Evolutionary conservation across 768 basidiomycete species (phyloP).

Genomic region (Pleurotus ostreatus): DNA sequence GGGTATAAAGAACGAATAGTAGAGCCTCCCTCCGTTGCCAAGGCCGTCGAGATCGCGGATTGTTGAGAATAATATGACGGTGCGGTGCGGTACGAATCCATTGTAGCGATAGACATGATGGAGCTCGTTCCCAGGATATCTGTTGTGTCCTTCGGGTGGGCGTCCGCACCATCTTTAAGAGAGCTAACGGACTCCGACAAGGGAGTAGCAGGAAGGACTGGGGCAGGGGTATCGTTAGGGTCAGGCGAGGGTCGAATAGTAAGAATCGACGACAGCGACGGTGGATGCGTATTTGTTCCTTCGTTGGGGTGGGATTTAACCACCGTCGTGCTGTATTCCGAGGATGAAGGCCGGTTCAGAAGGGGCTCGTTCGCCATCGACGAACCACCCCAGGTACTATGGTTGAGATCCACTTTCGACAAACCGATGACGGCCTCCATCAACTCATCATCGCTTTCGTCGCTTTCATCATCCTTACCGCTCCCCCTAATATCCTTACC

Average conservation of each 20-base stretch:
- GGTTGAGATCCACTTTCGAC: conserved; percentile 43
- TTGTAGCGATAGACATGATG: conserved; percentile 50
- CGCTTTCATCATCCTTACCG: conserved; percentile 52
- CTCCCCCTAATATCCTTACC: conserved; percentile 52
- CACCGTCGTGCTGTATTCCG: conserved; percentile 70
- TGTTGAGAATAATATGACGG: conserved; percentile 24
- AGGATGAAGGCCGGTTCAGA: conserved; percentile 36
- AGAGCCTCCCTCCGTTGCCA: conserved; percentile 76
- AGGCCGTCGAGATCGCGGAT: conserved; percentile 49
- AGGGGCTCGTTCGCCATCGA: conserved; percentile 48
- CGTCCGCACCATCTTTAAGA: conserved; percentile 16
- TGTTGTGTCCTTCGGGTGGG: conserved; percentile 24
- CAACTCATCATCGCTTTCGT: conserved; percentile 58
- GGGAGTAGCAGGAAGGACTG: conserved; percentile 32
- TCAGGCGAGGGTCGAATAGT: conserved; percentile 59
- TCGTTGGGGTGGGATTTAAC: conserved; percentile 44
- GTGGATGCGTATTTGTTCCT: conserved; percentile 34
- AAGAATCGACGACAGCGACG: conserved; percentile 67
- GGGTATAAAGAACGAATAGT: conserved; percentile 44
- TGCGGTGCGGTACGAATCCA: conserved; percentile 67
- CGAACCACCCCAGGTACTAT: conserved; percentile 39
- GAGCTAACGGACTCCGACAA: conserved; percentile 17
- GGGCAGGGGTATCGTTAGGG: conserved; percentile 40
- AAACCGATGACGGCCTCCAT: conserved; percentile 55
- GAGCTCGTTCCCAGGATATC: conserved; percentile 26